These are phyloP conservation scores for Yueomyces sinensis DNA, from an alignment of 805 yeast genomes.

Conservation along the genomic window DNA sequence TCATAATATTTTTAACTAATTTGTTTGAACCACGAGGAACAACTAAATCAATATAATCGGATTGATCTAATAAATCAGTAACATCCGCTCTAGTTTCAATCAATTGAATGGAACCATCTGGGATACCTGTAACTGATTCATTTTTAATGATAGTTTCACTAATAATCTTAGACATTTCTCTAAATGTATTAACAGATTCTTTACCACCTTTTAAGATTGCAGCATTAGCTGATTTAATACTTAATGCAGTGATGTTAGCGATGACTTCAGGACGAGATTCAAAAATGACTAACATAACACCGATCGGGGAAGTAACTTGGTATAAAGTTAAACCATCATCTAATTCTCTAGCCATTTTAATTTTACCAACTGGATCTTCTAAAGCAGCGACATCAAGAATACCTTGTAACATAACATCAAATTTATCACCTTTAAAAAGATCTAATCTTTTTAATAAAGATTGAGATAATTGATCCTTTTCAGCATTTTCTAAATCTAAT, in stretches of 20 bases:
- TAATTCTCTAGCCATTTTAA: slow-evolving; percentile 67
- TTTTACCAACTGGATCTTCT: slow-evolving; percentile 86
- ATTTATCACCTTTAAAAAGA: slow-evolving; percentile 69
- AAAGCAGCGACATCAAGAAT: slow-evolving; percentile 79
- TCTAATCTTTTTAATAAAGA: slow-evolving; percentile 79
- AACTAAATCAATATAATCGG: slow-evolving; percentile 82
- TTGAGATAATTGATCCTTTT: slow-evolving; percentile 42
- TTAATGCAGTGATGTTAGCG: slow-evolving; percentile 92
- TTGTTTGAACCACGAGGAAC: slow-evolving; percentile 97
- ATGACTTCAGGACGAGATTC: slow-evolving; percentile 97
- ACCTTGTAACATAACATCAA: slow-evolving; percentile 90
- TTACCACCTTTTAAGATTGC: slow-evolving; percentile 97
- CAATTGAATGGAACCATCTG: slow-evolving; percentile 70
- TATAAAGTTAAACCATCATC: slow-evolving; percentile 82
- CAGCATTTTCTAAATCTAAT: slow-evolving; percentile 62
- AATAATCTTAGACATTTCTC: slow-evolving; percentile 64
- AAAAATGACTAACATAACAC: slow-evolving; percentile 82
- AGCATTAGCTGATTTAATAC: slow-evolving; percentile 92
- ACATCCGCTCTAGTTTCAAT: slow-evolving; percentile 87
- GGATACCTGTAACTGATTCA: slow-evolving; percentile 49
- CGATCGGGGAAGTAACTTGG: slow-evolving; percentile 87
- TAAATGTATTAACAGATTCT: slow-evolving; percentile 77
- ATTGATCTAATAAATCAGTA: slow-evolving; percentile 70
- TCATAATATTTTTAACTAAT: slow-evolving; percentile 75
- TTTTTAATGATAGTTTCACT: slow-evolving; percentile 35